Evolutionary conservation across 352 stramenopile species (phyloP).

Genomic region (Peronospora destructor): DNA sequence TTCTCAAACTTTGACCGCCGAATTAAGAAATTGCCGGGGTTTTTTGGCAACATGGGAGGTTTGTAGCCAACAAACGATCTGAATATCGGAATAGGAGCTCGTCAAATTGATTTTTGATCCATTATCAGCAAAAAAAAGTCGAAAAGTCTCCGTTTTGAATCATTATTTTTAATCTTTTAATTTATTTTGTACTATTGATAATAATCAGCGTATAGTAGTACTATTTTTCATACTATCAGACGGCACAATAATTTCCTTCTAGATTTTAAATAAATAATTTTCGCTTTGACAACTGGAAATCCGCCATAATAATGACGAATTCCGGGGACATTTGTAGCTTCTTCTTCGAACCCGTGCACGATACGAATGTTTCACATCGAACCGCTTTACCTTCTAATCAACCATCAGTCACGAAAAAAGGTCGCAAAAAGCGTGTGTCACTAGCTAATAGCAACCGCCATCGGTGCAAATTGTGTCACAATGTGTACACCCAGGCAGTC

Average conservation of each 20-base stretch:
- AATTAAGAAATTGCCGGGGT: not conserved
- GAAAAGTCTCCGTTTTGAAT: too few species aligned
- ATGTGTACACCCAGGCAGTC: constrained; percentile 28
- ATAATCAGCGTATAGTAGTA: too few species aligned
- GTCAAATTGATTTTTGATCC: too few species aligned
- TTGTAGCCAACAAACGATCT: too few species aligned
- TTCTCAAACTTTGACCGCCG: not conserved
- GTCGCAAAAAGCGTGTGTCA: constrained; percentile 17
- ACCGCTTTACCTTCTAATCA: not conserved
- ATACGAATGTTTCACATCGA: not conserved
- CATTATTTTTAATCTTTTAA: too few species aligned
- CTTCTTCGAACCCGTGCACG: constrained; percentile 35
- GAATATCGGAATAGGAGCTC: too few species aligned
- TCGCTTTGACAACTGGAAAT: constrained; percentile 5
- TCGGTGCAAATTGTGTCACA: constrained; percentile 28
- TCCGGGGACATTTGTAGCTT: constrained; percentile 29
- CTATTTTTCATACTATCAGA: too few species aligned
- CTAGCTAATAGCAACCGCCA: constrained; percentile 25
- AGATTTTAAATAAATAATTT: constrained; percentile 12
- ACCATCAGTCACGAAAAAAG: constrained; percentile 10
- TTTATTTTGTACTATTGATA: too few species aligned
- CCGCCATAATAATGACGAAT: constrained; percentile 5
- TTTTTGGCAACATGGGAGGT: too few species aligned
- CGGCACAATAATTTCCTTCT: constrained; percentile 1
- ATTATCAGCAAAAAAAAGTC: too few species aligned